Evolutionary conservation across 2,329 filamentous ascomycete genomes (phyloP).

Genomic region (Cytospora piceicola): DNA sequence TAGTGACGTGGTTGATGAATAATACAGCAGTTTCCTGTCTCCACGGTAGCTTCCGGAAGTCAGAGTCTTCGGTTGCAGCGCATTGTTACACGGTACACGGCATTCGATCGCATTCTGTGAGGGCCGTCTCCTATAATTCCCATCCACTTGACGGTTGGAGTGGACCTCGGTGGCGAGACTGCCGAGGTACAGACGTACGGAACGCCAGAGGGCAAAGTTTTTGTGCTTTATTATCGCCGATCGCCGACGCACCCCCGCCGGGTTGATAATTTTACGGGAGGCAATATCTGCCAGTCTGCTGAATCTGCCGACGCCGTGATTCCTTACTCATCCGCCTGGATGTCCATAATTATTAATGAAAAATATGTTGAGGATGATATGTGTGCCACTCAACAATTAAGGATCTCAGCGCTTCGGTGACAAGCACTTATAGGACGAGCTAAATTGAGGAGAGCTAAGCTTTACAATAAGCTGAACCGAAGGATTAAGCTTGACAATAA

Average conservation of each 20-base stretch:
- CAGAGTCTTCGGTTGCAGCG: neutral
- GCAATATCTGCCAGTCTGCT: neutral
- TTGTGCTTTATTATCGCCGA: slow-evolving; percentile 13
- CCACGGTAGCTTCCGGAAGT: neutral
- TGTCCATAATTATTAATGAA: neutral
- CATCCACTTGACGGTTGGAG: neutral
- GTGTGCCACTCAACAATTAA: no score
- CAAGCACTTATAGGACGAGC: no score
- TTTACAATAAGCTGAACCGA: no score
- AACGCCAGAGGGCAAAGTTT: neutral
- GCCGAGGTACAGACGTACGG: slow-evolving; percentile 10
- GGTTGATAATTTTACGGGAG: neutral
- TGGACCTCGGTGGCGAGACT: neutral
- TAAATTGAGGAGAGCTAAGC: no score
- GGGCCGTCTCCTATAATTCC: neutral
- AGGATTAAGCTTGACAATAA: no score
- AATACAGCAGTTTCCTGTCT: neutral
- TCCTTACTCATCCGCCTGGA: neutral
- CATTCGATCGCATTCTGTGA: neutral
- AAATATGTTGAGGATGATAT: no score
- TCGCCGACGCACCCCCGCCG: slow-evolving; percentile 17
- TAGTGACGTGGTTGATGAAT: slow-evolving; percentile 22
- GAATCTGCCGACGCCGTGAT: neutral
- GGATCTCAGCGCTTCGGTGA: no score
- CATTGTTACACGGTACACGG: neutral